Base-by-base conservation (phyloP, 768 basidiomycete species). In the Agaricus sinodeliciosus region DNA sequence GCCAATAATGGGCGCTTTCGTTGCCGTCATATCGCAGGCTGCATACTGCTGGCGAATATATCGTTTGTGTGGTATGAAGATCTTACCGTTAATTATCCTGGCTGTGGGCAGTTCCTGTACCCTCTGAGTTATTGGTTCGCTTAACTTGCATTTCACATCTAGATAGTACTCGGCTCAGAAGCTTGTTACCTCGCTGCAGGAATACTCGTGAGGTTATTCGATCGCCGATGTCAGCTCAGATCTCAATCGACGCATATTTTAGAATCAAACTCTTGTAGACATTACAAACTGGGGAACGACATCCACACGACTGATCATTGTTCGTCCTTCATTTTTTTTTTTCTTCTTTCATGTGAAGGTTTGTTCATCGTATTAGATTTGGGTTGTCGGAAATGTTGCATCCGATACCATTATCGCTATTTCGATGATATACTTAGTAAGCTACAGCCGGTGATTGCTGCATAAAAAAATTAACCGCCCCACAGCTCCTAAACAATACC, bases 31-130 rank as follows among this genome's bases (percentile, higher is more conserved):
- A 41, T 49, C 48, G 3, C 48, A 49, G 40, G 25, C 15, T 3
- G 48, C 48, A 49, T 49, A 49, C 40, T 49, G 48, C 25, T 49
- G 48, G 48, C 39, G 48, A 31, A 42, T 49, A 9, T 49, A 49
- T 19, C 48, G 37, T 9, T 39, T 42, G 13, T 41, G 48, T 11
- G 25, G 25, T 7, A 16, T 15, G 37, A 49, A 22, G 12, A 11
- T 49, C 2, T 18, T 40, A 25, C 39, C 48, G 3, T 22, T 49
- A 25, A 26, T 41, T 11, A 40, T 49, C 16, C 37, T 39, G n/a
- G 9, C 40, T 5, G 28, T 49, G 9, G n/a, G 48, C 27, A 16
- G 2, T 41, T n/a, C 11, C 26, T n/a, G 13, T 48, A 0, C 4
- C 12, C 11, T 19, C 25, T 13, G 13, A 3, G 22, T 9, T 18